Evolutionary conservation across 2,329 filamentous ascomycete genomes (phyloP), one percentile per base, ranked within the genome.

Genomic region (Aureobasidium vineae): DNA sequence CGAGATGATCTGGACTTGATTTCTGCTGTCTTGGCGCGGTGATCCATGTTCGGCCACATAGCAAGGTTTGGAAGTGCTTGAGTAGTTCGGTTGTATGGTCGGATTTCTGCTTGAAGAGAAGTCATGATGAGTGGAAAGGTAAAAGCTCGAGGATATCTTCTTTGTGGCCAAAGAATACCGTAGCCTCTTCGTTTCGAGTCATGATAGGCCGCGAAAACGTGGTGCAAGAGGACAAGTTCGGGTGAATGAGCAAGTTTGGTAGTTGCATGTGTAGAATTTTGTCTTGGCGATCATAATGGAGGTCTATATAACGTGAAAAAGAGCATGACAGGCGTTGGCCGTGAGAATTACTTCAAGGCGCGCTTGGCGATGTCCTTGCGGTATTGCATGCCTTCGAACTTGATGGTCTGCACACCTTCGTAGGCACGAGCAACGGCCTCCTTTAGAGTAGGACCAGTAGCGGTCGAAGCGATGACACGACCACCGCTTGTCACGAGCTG

Each of bases 401-500:
- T 83, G 73, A 97, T 93, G 63, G 85, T 83, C 66, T 88, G 84
- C 26, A 97, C 88, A 38, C 91, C 92, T 69, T 87, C 84, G 76
- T 99, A 99, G n/a, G 92, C 92, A 75, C 89, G 90, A 72, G 88
- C 85, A 1, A 98, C 91, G 0, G 95, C 95, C 63, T 90, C 88
- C 72, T 91, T 86, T 1, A 99, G 85, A 15, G 88, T 90, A 0
- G 84, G 83, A 0, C 87, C 90, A 1, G 88, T 90, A 1, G 93
- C 90, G 43, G 91, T 96, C n/a, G 92, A 88, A 19, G 94, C 93
- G 74, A 99, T 97, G 40, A 99, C 95, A 66, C 95, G 88, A 0
- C 95, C 95, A 54, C 95, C 95, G 0, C 90, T 85, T 0, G 92
- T 94, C 73, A 88, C 84, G 23, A 98, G 82, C 69, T 87, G 82